A percentile compares a stretch with the other conserved stretches of the same genome.
phyloP scores from a whole-genome alignment of 768 basidiomycete genomes.

The Auriscalpium vulgare region DNA sequence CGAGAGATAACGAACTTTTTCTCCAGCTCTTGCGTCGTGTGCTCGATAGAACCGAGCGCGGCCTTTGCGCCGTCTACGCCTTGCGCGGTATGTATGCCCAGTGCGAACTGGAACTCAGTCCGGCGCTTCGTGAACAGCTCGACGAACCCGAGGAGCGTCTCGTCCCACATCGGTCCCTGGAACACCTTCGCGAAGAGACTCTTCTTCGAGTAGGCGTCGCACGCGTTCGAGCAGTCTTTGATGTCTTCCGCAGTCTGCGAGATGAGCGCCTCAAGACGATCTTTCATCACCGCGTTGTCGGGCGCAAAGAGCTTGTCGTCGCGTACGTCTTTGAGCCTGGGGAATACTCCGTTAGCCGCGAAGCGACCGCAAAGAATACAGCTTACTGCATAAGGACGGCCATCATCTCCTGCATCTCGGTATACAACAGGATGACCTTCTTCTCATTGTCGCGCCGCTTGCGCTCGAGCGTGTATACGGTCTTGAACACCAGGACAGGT shows the following conservation, averaged over 20 bases:
- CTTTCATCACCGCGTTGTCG: no score
- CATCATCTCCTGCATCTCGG: no score
- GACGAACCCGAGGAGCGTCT: conserved; percentile 16
- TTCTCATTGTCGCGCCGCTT: no score
- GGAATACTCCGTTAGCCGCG: no score
- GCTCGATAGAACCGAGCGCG: conserved; percentile 8
- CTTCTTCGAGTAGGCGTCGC: conserved; percentile 24
- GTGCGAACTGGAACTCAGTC: conserved; percentile 20
- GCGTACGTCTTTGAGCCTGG: no score
- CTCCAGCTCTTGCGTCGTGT: conserved; percentile 4
- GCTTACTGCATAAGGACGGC: no score
- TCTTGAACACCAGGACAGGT: no score
- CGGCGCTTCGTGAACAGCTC: conserved; percentile 16
- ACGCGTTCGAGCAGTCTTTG: conserved; percentile 22
- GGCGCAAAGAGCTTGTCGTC: no score
- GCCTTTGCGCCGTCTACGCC: conserved; percentile 14
- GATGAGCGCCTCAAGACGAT: no score
- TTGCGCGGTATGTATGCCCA: conserved; percentile 20
- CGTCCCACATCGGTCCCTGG: conserved; percentile 20
- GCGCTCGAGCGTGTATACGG: no score
- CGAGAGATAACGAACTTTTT: conserved; percentile 2
- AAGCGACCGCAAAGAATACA: no score
- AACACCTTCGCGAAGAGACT: conserved; percentile 19
- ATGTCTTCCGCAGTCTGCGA: conserved; percentile 14
- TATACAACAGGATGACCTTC: no score